Percentiles rank a stretch among this genome's conserved stretches.
phyloP scores from a whole-genome alignment of 2,329 filamentous ascomycete species.

The Zopfia rhizophila region DNA sequence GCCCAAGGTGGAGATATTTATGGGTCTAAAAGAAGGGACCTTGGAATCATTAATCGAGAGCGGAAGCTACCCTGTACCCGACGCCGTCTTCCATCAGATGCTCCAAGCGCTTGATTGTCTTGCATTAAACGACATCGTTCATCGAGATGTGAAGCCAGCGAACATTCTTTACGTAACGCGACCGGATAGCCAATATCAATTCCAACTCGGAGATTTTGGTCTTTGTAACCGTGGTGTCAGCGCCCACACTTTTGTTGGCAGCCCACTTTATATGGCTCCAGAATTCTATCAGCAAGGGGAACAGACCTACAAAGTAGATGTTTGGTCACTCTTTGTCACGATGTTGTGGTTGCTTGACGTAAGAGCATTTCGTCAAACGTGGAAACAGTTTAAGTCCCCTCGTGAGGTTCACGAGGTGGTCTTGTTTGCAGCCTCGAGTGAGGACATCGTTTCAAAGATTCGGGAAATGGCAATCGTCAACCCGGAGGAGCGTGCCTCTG shows the following conservation, averaged over 20 bases:
- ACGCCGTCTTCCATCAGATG: constrained; percentile 20
- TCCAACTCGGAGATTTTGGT: constrained; percentile 35
- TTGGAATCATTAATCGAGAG: constrained; percentile 4
- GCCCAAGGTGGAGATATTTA: constrained; percentile 11
- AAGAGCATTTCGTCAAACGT: constrained; percentile 4
- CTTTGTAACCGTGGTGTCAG: constrained; percentile 16
- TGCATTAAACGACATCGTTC: constrained; percentile 19
- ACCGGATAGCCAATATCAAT: constrained; percentile 15
- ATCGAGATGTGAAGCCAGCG: constrained; percentile 33
- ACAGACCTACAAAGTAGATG: constrained; percentile 32
- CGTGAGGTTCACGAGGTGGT: background rate
- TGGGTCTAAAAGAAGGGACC: constrained; percentile 11
- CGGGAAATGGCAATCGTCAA: constrained; percentile 9
- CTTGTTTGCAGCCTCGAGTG: background rate
- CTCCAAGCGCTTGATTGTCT: constrained; percentile 33
- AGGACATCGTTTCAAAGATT: constrained; percentile 1
- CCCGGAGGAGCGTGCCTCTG: constrained; percentile 6
- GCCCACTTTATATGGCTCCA: constrained; percentile 27
- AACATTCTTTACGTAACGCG: constrained; percentile 34
- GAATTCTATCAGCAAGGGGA: constrained; percentile 11
- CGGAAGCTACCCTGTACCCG: background rate
- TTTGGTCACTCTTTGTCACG: constrained; percentile 38
- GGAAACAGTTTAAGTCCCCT: background rate
- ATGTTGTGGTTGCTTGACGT: constrained; percentile 7
- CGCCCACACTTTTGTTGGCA: constrained; percentile 17